phyloP scores from a whole-genome alignment of 2,329 filamentous ascomycete species.

The Nannizziopsis arthrosporioides region DNA sequence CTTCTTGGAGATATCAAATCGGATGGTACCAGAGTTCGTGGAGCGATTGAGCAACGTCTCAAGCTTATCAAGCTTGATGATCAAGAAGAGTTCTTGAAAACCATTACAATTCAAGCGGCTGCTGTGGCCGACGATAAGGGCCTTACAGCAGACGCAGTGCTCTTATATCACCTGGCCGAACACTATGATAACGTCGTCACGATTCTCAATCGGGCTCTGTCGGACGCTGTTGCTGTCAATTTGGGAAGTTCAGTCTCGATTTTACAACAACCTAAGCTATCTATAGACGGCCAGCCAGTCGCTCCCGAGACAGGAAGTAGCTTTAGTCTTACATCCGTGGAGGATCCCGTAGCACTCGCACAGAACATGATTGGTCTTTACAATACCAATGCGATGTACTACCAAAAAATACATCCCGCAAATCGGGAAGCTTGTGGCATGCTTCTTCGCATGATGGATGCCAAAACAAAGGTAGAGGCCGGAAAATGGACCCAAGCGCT shows the following conservation, averaged over 20 bases:
- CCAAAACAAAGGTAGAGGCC: conserved; percentile 48
- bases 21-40: conserved; percentile 74
- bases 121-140: conserved; percentile 90
- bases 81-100: conserved; percentile 73
- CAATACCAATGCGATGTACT: conserved; percentile 48
- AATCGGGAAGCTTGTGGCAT: conserved; percentile 50
- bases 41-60: conserved; percentile 76
- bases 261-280: conserved; percentile 60
- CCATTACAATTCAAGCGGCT: conserved; percentile 87
- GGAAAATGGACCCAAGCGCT: conserved; percentile 51
- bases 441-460: conserved; percentile 49
- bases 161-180: conserved; percentile 86
- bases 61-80: conserved; percentile 67
- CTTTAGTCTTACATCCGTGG: conserved; percentile 53
- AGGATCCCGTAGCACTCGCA: conserved; percentile 54
- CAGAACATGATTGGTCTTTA: conserved; percentile 53
- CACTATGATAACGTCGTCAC: conserved; percentile 91
- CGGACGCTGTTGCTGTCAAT: conserved; percentile 66
- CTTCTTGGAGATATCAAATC: conserved; percentile 81
- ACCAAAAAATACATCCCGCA: conserved; percentile 45
- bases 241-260: conserved; percentile 70
- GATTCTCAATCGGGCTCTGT: conserved; percentile 80
- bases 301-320: conserved; percentile 33
- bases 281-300: conserved; percentile 38
- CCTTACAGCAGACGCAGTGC: conserved; percentile 80